Evolutionary conservation across 805 yeast species (phyloP).

Genomic region (Pichia deserticola): DNA sequence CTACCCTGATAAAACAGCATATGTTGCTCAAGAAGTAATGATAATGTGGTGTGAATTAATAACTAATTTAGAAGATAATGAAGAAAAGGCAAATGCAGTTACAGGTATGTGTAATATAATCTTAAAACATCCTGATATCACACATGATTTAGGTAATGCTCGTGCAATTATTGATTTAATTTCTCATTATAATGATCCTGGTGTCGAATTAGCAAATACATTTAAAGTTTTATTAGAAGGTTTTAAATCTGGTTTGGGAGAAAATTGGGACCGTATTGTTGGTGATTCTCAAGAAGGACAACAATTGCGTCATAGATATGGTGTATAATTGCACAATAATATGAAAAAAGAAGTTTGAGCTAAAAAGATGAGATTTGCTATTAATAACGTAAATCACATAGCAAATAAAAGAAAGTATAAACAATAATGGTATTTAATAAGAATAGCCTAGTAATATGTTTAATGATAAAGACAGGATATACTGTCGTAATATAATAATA

Average conservation of each 20-base stretch:
- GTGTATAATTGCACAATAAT: constrained; percentile 15
- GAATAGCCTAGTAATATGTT: no score
- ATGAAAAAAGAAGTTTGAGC: no score
- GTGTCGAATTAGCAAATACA: constrained; percentile 34
- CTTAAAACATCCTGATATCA: constrained; percentile 55
- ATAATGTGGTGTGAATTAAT: constrained; percentile 72
- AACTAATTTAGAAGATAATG: constrained; percentile 62
- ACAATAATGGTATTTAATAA: no score
- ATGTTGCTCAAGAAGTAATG: constrained; percentile 22
- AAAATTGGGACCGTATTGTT: constrained; percentile 17
- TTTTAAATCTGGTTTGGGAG: constrained; percentile 42
- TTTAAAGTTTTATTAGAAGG: constrained; percentile 40
- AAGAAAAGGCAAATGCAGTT: constrained; percentile 83
- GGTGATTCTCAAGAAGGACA: neutral
- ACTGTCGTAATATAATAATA: neutral
- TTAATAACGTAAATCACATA: no score
- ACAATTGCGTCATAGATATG: constrained; percentile 12
- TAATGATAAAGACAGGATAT: no score
- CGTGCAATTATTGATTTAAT: constrained; percentile 52
- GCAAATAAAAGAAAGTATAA: no score
- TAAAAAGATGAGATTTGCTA: no score
- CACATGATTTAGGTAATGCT: constrained; percentile 39
- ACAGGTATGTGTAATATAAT: constrained; percentile 74
- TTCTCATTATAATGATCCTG: constrained; percentile 46
- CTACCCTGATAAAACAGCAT: constrained; percentile 39